These are phyloP conservation scores for Coelastrella sp. DNA, from an alignment of 139 green algal species.

Conservation along the genomic window DNA sequence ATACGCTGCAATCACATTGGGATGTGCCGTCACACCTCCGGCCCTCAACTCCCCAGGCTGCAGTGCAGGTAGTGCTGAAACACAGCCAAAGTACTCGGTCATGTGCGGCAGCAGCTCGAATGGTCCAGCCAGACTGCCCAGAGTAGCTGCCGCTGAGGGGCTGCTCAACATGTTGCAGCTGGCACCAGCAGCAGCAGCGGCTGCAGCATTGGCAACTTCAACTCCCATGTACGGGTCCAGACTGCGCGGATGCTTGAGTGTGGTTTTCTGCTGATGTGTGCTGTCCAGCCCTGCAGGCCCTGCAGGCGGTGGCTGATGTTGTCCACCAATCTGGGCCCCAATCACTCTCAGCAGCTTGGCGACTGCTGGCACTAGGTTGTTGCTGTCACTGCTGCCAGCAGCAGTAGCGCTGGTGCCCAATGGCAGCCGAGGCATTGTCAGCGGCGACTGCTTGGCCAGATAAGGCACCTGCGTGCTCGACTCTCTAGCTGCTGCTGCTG, in stretches of 20 bases:
- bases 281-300: not conserved
- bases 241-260: not conserved
- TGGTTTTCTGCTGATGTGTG: not conserved
- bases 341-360: not conserved
- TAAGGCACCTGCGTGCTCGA: not conserved
- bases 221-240: not conserved
- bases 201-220: not conserved
- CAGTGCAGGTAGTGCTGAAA: conserved; percentile 11
- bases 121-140: not conserved
- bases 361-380: not conserved
- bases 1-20: not conserved
- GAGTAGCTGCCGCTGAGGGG: not conserved
- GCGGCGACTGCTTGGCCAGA: not conserved
- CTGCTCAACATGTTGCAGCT: not conserved
- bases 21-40: conserved; percentile 27
- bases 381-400: not conserved
- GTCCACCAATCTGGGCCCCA: not conserved
- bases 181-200: not conserved
- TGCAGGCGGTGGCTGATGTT: not conserved
- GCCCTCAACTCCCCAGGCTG: conserved; percentile 35
- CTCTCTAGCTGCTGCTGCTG: conserved; percentile 3
- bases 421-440: not conserved
- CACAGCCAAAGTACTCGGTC: conserved; percentile 31
- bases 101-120: conserved; percentile 15
- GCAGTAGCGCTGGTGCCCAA: not conserved